A percentile compares a stretch with the other conserved stretches of the same genome.
Conservation (phyloP, 1,139 yeast species). For the Protomyces inundatus region DNA sequence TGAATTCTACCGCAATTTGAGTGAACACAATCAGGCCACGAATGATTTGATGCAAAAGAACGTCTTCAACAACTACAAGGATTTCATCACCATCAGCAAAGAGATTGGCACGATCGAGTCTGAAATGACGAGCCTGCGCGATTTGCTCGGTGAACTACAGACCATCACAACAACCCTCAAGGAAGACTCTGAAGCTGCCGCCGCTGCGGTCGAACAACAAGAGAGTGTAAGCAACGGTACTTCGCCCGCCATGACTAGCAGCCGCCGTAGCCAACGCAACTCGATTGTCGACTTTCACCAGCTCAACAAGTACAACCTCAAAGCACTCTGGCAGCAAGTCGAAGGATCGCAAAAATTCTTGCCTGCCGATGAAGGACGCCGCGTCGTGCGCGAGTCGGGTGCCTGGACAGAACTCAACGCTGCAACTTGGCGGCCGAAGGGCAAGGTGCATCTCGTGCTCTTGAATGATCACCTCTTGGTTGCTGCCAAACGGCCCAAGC, state of each 20-base stretch:
- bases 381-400: slow-evolving; percentile 70
- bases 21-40: slow-evolving; percentile 17
- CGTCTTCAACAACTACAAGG: slow-evolving; percentile 29
- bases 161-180: slow-evolving; percentile 22
- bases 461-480: slow-evolving; percentile 72
- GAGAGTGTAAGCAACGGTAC: not conserved
- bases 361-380: slow-evolving; percentile 75
- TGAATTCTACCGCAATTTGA: slow-evolving; percentile 24
- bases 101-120: slow-evolving; percentile 27
- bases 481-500: slow-evolving; percentile 54
- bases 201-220: not conserved
- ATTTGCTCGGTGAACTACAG: slow-evolving; percentile 16
- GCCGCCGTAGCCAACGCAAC: slow-evolving; percentile 41
- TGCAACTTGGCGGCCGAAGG: slow-evolving; percentile 77
- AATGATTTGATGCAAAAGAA: slow-evolving; percentile 28
- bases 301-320: slow-evolving; percentile 74
- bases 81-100: slow-evolving; percentile 29
- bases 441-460: slow-evolving; percentile 69
- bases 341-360: slow-evolving; percentile 85
- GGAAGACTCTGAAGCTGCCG: slow-evolving; percentile 12
- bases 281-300: slow-evolving; percentile 68
- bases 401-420: slow-evolving; percentile 85
- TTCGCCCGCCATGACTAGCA: not conserved
- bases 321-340: slow-evolving; percentile 68
- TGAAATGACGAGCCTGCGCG: slow-evolving; percentile 27